Conservation (phyloP, 1,284 basidiomycete species). For the Irpex lacteus region DNA sequence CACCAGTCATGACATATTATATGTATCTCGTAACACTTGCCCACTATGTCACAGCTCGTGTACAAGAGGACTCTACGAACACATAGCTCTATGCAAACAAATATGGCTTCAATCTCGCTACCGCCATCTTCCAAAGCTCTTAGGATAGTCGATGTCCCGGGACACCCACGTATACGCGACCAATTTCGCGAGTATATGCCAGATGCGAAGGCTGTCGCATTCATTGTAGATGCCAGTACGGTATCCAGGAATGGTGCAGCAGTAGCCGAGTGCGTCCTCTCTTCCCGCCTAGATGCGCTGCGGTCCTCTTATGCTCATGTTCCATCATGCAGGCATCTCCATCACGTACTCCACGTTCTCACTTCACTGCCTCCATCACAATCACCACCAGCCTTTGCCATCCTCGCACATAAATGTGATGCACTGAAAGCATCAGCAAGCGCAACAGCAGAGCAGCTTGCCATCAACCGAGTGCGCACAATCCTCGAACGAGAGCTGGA, state of each 20-base stretch:
- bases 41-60: too few species aligned
- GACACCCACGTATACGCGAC: slow-evolving; percentile 72
- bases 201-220: slow-evolving; percentile 62
- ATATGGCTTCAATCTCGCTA: slow-evolving; percentile 47
- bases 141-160: slow-evolving; percentile 69
- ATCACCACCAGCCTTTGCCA: slow-evolving; percentile 52
- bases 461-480: slow-evolving; percentile 64
- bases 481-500: slow-evolving; percentile 80
- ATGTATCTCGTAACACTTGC: slow-evolving; percentile 16
- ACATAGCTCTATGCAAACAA: slow-evolving; percentile 73
- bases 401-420: slow-evolving; percentile 76
- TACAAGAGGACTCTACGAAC: slow-evolving; percentile 63
- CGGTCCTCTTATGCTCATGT: neutral
- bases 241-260: slow-evolving; percentile 68
- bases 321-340: slow-evolving; percentile 54
- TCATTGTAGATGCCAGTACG: slow-evolving; percentile 74
- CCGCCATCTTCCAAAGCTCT: slow-evolving; percentile 38
- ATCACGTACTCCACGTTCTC: slow-evolving; percentile 65
- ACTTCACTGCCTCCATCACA: slow-evolving; percentile 70
- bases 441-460: slow-evolving; percentile 48
- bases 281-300: neutral
- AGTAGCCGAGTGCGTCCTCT: slow-evolving; percentile 70
- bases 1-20: slow-evolving; percentile 13
- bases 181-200: slow-evolving; percentile 64
- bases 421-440: slow-evolving; percentile 51